phyloP scores from a whole-genome alignment of 176 grass and related monocot genomes.

The Puccinellia tenuiflora region DNA sequence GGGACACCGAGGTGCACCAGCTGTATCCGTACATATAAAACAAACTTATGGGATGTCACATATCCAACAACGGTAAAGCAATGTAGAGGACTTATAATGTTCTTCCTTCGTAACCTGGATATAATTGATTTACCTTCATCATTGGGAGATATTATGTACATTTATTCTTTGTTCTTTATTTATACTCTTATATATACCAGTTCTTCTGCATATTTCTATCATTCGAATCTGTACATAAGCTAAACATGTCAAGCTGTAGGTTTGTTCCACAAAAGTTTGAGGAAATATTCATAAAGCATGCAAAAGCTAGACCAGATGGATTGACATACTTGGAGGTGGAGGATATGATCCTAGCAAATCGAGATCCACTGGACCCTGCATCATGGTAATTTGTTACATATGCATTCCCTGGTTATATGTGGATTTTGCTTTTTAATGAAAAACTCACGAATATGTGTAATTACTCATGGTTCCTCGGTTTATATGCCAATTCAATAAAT shows the following conservation, averaged over 20 bases:
- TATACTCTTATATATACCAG: neutral
- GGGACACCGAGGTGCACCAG: neutral
- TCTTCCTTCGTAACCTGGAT: neutral
- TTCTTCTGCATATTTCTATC: neutral
- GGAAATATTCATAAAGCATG: slow-evolving; percentile 76
- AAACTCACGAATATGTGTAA: neutral
- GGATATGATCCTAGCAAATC: slow-evolving; percentile 57
- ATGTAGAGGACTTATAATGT: neutral
- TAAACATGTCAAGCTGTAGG: slow-evolving; percentile 20
- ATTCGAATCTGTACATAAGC: neutral
- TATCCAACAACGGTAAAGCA: neutral
- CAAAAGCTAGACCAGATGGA: slow-evolving; percentile 42
- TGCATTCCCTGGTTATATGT: neutral
- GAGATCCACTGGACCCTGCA: slow-evolving; percentile 35
- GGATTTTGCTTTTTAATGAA: neutral
- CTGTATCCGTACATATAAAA: neutral
- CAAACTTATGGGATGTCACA: neutral
- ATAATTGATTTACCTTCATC: neutral
- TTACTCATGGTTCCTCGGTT: neutral
- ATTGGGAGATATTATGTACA: neutral
- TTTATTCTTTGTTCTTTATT: neutral
- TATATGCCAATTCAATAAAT: neutral
- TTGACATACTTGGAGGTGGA: slow-evolving; percentile 46
- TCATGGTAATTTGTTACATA: slow-evolving; percentile 45
- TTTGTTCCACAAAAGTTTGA: slow-evolving; percentile 75